Conservation (phyloP, 2,329 filamentous ascomycete genomes). For the Huntiella moniliformis region DNA sequence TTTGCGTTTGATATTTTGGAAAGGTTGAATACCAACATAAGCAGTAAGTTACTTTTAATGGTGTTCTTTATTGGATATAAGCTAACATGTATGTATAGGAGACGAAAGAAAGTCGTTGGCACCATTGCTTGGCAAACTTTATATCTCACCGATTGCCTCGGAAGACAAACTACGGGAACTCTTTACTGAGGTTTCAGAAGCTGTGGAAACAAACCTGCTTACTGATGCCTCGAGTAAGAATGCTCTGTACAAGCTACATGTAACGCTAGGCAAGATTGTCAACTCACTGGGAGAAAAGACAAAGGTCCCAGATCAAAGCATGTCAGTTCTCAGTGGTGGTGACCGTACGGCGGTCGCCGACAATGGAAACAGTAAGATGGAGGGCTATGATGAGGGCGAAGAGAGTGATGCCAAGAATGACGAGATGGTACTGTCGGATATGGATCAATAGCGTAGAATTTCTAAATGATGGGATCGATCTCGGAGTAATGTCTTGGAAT, state of each 20-base stretch:
- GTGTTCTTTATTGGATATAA: too few species aligned
- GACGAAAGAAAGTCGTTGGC: constrained; percentile 75
- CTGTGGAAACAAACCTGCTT: constrained; percentile 42
- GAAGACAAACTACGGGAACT: constrained; percentile 38
- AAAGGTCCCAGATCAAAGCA: constrained; percentile 26
- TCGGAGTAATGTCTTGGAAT: constrained; percentile 1
- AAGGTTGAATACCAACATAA: constrained; percentile 45
- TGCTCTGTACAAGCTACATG: constrained; percentile 48
- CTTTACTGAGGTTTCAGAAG: constrained; percentile 38
- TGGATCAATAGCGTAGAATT: constrained; percentile 4
- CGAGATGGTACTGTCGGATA: constrained; percentile 5
- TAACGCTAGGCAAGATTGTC: constrained; percentile 48
- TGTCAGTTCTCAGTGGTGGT: constrained; percentile 17
- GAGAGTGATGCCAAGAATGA: constrained; percentile 10
- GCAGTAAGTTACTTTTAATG: constrained; percentile 33
- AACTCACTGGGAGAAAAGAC: constrained; percentile 33
- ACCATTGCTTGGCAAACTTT: constrained; percentile 62
- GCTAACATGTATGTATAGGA: constrained; percentile 29
- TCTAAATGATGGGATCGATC: neutral
- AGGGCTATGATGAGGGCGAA: constrained; percentile 7
- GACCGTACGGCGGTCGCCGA: constrained; percentile 4
- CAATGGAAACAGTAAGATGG: constrained; percentile 1
- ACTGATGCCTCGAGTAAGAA: constrained; percentile 44
- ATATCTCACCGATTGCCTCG: constrained; percentile 49
- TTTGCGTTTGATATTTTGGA: constrained; percentile 64